Evolutionary conservation across 495 filamentous ascomycete genomes (phyloP).

Genomic region (Aspergillus kassunensis): DNA sequence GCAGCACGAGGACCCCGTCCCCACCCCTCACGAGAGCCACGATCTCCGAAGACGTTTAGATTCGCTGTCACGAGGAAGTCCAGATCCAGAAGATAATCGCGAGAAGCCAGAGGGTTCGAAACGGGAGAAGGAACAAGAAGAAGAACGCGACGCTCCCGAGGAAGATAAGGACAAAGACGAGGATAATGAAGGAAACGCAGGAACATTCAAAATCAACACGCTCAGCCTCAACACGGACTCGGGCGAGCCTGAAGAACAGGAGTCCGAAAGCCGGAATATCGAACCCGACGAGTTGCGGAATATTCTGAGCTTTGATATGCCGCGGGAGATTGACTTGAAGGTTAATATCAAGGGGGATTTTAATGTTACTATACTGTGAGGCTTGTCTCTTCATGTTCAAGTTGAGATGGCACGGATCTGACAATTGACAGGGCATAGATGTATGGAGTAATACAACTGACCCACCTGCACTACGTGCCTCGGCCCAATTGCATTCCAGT

Average conservation of each 20-base stretch:
- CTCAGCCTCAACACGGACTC: neutral
- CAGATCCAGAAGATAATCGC: neutral
- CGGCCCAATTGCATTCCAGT: no score
- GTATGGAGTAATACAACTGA: no score
- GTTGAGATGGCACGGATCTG: neutral
- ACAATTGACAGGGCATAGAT: neutral
- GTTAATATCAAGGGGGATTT: conserved; percentile 2
- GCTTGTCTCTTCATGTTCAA: no score
- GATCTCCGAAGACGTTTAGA: neutral
- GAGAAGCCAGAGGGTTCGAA: no score
- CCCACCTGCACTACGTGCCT: no score
- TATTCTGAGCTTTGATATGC: neutral
- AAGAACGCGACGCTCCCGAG: neutral
- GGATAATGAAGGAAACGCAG: neutral
- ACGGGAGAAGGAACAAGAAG: neutral
- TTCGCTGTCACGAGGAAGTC: neutral
- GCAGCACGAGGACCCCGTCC: neutral
- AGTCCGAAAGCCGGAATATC: neutral
- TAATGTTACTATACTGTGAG: neutral
- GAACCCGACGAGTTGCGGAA: neutral
- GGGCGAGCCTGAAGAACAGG: neutral
- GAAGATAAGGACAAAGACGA: no score
- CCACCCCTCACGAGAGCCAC: neutral
- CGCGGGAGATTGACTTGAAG: neutral
- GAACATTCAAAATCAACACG: neutral